These are phyloP conservation scores for Dictyostelium brefeldianum DNA, from an alignment of 78 protist genomes.

Conservation along the genomic window DNA sequence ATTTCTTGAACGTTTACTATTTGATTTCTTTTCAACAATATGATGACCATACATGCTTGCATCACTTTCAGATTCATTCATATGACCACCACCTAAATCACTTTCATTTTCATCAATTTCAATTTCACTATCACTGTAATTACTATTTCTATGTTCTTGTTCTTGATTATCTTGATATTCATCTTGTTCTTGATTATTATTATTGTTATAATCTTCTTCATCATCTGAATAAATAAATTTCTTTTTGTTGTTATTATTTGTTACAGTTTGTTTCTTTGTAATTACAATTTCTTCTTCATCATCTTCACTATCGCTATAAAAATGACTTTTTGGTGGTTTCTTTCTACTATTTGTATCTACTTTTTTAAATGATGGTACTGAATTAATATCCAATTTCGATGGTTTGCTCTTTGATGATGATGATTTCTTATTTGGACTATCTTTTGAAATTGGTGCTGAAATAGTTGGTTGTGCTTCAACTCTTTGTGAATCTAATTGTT, in stretches of 20 bases:
- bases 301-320: constrained; percentile 20
- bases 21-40: background rate
- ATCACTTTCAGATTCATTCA: background rate
- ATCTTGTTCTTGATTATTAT: background rate
- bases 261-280: background rate
- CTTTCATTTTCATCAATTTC: constrained; percentile 11
- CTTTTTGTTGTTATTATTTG: background rate
- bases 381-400: constrained; percentile 20
- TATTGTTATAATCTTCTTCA: background rate
- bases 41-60: background rate
- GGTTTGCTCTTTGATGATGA: background rate
- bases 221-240: background rate
- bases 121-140: background rate
- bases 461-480: background rate
- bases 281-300: background rate
- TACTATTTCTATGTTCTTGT: too few relatives aligned
- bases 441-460: background rate
- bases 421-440: background rate
- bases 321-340: constrained; percentile 22
- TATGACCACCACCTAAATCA: background rate
- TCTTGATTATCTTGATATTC: background rate
- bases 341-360: background rate
- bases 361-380: constrained; percentile 31
- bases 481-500: constrained; percentile 29
- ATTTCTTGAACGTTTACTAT: background rate